Evolutionary conservation across 2,329 filamentous ascomycete genomes (phyloP), one percentile per base, ranked within the genome.

Genomic region (Fusarium zealandicum): DNA sequence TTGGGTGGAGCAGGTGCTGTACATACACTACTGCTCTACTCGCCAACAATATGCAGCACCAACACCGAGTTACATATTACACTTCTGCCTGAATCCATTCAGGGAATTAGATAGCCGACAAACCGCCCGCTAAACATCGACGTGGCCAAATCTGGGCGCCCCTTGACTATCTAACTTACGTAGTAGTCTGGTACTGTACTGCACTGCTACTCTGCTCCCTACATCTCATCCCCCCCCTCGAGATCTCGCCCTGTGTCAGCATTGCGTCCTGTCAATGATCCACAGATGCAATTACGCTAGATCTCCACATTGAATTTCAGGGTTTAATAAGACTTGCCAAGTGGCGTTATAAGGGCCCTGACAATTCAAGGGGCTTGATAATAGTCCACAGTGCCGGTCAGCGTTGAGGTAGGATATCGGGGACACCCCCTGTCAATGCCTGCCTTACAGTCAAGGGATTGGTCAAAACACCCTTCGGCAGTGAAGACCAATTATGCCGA

Each of bases 331-430:
- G 22, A 32, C 17, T 20, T 40, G 35, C 44, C 18, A 27, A 9
- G 35, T 47, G 35, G 44, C 27, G 44, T 47, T 25, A 39, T 47
- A 18, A 39, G 44, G 44, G 35, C 32, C 44, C 44, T 17, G 33
- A 35, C 33, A n/a, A 27, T 7, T 25, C 6, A 7, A 25, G 22
- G 4, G 20, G 20, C 20, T 20, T 20, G 20, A 20, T 4, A 20
- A 20, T 20, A 20, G 20, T 20, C 20, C 20, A 20, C 20, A 20
- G 6, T 20, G 6, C 43, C n/a, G 43, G 22, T 38, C 16, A 9
- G 12, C 39, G 25, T 31, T 28, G 13, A 38, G n/a, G 31, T 27
- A 25, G 28, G 35, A 14, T 27, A 11, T 3, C 11, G 22, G n/a
- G n/a, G 12, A 18, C n/a, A 13, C 18, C 48, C 48, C 49, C 41